A percentile compares a stretch with the other conserved stretches of the same genome.
Conservation (phyloP, 495 filamentous ascomycete species). For the Aspergillus indologenus region DNA sequence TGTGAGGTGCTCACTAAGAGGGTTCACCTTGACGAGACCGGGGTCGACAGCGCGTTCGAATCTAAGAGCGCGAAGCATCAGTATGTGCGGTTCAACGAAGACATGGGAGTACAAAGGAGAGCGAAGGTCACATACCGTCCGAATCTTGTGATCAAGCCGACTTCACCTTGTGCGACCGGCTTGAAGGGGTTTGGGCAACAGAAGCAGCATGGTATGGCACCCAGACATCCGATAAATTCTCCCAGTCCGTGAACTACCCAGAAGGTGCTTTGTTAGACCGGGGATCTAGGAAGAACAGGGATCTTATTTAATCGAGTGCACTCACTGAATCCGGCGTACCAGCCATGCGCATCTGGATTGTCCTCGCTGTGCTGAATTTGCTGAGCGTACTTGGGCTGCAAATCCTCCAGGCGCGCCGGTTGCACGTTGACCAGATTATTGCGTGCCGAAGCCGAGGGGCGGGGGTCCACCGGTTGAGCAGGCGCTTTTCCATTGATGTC, state of each 20-base stretch:
- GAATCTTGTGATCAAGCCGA: constrained; percentile 93
- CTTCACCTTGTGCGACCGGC: constrained; percentile 86
- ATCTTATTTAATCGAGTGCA: constrained; percentile 10
- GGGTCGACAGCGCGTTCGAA: constrained; percentile 97
- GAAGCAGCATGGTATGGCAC: constrained; percentile 90
- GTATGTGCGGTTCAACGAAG: not conserved
- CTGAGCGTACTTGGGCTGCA: constrained; percentile 86
- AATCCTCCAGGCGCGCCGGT: constrained; percentile 74
- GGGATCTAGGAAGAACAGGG: not conserved
- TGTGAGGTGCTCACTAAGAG: constrained; percentile 83
- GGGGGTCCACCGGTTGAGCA: constrained; percentile 21
- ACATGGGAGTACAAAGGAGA: not conserved
- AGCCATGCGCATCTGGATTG: constrained; percentile 73
- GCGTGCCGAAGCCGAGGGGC: constrained; percentile 18
- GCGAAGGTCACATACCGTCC: constrained; percentile 54
- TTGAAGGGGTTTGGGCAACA: constrained; percentile 96
- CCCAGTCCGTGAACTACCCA: constrained; percentile 70
- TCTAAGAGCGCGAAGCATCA: constrained; percentile 17
- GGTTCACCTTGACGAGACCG: constrained; percentile 96
- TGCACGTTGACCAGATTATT: constrained; percentile 66
- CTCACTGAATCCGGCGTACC: constrained; percentile 88
- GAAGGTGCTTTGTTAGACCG: constrained; percentile 11
- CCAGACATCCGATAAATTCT: constrained; percentile 69
- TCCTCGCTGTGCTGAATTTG: constrained; percentile 62
- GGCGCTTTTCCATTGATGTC: constrained; percentile 44